Evolutionary conservation across 495 filamentous ascomycete species (phyloP), one percentile per base, ranked within the genome.

Genomic region (Penicillium crystallinum): DNA sequence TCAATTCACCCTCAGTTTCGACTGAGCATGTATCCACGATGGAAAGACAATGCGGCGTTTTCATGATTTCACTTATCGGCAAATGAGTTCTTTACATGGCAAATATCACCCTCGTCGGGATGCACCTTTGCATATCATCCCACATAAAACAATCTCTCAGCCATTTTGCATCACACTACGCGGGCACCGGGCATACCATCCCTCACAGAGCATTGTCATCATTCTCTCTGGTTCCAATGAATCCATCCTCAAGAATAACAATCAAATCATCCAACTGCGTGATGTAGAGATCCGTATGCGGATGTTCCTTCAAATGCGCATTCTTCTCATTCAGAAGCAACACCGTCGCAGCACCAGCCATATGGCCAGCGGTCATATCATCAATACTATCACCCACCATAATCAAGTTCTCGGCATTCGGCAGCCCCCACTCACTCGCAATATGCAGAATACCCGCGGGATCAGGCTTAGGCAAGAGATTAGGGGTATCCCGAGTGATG

Each of bases 301-400:
- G 77, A 65, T 96, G 89, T 23, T 81, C 74, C 21, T 78, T 81
- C 40, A 97, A 65, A 56, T 88, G 81, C 40, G 64, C 70, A 65
- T 97, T 97, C 21, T 77, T 84, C 39, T 90, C 84, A 65, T 93
- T 95, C 11, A 86, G 76, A 36, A 98, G 77, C 63, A 98, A 67
- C 42, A 96, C 90, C 5, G 93, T 97, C 21, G 89, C 90, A 8
- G 91, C 88, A 4, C 92, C 92, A 9, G 93, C 93, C 38, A 74
- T 75, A 55, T 85, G 80, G 0, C 93, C 93, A 6, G 93, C 88
- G 18, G 87, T 90, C 81, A 98, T 91, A 65, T 98, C 93, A 63
- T 98, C 93, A 46, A 95, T 80, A 46, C 85, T 90, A 62, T 98
- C 92, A 6, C 92, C 92, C 11, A 91, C 81, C 83, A 79, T 84